Conservation (phyloP, 139 green algal genomes). For the Asterochloris erici region DNA sequence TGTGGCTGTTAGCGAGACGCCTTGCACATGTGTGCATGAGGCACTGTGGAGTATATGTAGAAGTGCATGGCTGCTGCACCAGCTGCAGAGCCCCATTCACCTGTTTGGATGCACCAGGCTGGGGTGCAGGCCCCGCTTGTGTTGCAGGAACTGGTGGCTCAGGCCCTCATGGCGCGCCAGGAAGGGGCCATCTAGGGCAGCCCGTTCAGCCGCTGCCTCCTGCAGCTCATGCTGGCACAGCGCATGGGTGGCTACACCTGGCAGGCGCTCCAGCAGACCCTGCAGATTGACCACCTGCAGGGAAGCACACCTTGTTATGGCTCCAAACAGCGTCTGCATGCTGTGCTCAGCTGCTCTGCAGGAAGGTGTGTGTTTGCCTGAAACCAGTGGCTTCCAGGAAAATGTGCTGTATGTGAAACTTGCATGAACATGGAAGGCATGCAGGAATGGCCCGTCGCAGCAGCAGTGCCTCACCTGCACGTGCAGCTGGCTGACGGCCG, state of each 20-base stretch:
- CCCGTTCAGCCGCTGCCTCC: too few relatives aligned
- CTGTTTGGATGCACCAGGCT: slow-evolving; percentile 5
- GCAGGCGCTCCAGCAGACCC: slow-evolving; percentile 5
- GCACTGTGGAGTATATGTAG: neutral
- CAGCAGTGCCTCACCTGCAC: neutral
- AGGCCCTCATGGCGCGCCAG: slow-evolving; percentile 9
- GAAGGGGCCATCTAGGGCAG: neutral
- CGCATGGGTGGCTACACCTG: neutral
- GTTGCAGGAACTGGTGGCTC: neutral
- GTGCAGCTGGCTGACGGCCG: slow-evolving; percentile 3
- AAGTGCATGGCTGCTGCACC: neutral
- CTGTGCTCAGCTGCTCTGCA: neutral
- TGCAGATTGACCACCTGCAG: slow-evolving; percentile 8
- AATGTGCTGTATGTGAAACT: neutral
- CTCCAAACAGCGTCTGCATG: neutral
- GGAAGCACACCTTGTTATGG: neutral
- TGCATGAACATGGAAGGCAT: neutral
- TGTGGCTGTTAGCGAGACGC: neutral
- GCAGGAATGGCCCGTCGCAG: too few relatives aligned
- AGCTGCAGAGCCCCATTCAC: neutral
- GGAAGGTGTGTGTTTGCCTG: too few relatives aligned
- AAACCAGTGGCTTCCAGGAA: neutral
- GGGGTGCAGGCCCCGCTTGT: slow-evolving; percentile 4
- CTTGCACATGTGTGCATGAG: neutral
- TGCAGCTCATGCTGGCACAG: slow-evolving; percentile 11